phyloP scores from a whole-genome alignment of 2,329 filamentous ascomycete species.

The Fusarium buharicum region DNA sequence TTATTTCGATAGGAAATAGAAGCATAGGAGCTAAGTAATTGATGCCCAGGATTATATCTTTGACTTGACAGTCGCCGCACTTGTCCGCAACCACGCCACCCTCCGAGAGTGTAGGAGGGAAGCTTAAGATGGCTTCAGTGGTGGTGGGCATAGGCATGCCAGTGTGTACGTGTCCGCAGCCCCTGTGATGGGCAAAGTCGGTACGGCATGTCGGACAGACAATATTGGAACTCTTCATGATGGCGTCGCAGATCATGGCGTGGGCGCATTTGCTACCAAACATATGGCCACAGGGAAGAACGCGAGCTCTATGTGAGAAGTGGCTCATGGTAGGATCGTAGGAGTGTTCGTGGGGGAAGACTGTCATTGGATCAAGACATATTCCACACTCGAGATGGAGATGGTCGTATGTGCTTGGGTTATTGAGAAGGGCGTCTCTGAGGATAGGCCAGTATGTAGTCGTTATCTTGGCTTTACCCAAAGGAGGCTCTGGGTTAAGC shows the following conservation, averaged over 20 bases:
- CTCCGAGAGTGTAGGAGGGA: slow-evolving; percentile 2
- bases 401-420: background rate
- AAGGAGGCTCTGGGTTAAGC: background rate
- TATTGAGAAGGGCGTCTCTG: slow-evolving; percentile 17
- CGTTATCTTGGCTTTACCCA: accelerated
- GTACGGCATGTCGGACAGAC: slow-evolving; percentile 17
- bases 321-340: background rate
- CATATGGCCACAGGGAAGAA: slow-evolving; percentile 37
- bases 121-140: background rate
- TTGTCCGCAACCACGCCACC: slow-evolving; percentile 2
- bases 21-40: background rate
- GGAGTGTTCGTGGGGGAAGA: slow-evolving; percentile 20
- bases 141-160: slow-evolving; percentile 20
- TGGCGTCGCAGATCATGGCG: background rate
- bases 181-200: background rate
- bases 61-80: slow-evolving; percentile 18
- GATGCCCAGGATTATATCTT: slow-evolving; percentile 1
- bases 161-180: slow-evolving; percentile 1
- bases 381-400: slow-evolving; percentile 22
- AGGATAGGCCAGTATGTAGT: slow-evolving; percentile 19
- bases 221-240: background rate
- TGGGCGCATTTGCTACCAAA: slow-evolving; percentile 25
- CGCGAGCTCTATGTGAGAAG: slow-evolving; percentile 15
- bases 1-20: background rate
- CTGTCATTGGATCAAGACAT: slow-evolving; percentile 19